Base-by-base conservation (phyloP, 176 grass and related monocot species). In the Themeda triandra region DNA sequence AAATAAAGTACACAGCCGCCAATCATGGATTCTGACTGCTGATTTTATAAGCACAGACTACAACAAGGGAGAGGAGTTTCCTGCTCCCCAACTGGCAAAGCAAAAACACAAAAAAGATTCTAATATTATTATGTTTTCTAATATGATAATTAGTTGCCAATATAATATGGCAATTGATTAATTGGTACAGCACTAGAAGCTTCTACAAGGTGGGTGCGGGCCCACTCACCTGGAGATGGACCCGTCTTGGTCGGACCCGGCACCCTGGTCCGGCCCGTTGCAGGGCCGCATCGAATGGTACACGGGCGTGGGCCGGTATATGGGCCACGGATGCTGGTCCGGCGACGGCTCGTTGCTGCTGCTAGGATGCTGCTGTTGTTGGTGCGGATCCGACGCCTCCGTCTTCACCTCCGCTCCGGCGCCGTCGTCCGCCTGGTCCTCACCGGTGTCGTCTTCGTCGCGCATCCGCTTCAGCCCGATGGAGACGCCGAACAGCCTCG, bases 401-500 rank as follows among this genome's bases (percentile, higher is more conserved):
- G 70, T n/a, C 48, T 92, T 97, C 76, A 83, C 78, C 19, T 89
- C 84, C 13, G 21, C 53, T 5, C 11, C 42, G 63, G 42, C 63
- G 62, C 77, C 44, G 51, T 63, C 31, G 18, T 64, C 35, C 6
- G 45, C 23, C 7, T 51, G 49, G 1, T 75, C 85, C 17, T 83
- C 81, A 4, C 56, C 71, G 62, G 75, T 51, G 48, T 59, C 39
- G 3, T 82, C 82, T 1, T 83, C 90, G 10, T 90, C 94, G 14
- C 86, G 83, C 65, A 63, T 7, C 23, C 94, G 49, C 48, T 96
- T 96, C 4, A 71, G 29, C 14, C 94, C 91, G 68, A 96, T 91
- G 19, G 91, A 90, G 63, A 93, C 84, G 63, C 91, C 94, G 73
- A 96, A 96, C 11, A 96, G 77, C 77, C 77, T 85, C 41, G 94